Conservation (phyloP, 2,329 filamentous ascomycete genomes). For the Amphichorda felina region DNA sequence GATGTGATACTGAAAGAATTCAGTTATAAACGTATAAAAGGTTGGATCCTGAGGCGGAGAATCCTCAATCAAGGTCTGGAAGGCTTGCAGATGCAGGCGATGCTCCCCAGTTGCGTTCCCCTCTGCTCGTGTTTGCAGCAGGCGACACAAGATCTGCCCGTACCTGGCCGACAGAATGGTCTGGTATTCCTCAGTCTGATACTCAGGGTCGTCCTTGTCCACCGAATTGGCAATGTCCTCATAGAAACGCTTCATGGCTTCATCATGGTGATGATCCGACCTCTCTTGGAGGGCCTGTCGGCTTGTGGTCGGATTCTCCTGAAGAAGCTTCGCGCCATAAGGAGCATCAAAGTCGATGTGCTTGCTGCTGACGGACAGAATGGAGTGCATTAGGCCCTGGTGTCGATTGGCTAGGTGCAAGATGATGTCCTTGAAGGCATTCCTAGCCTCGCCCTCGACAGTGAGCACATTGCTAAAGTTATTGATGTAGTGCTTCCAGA, state of each 20-base stretch:
- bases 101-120: conserved; percentile 55
- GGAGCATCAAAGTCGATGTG: conserved; percentile 53
- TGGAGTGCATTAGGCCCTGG: conserved; percentile 78
- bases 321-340: conserved; percentile 40
- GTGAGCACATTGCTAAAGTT: conserved; percentile 72
- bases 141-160: conserved; percentile 50
- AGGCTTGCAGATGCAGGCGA: conserved; percentile 66
- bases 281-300: conserved; percentile 34
- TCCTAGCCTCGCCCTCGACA: conserved; percentile 67
- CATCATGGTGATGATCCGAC: conserved; percentile 42
- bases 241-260: conserved; percentile 40
- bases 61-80: conserved; percentile 57
- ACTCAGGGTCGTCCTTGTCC: conserved; percentile 28
- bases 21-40: conserved; percentile 53
- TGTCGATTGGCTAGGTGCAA: conserved; percentile 72
- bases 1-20: conserved; percentile 80
- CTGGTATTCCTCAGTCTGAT: conserved; percentile 23
- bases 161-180: conserved; percentile 42
- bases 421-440: conserved; percentile 77
- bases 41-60: conserved; percentile 51
- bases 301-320: conserved; percentile 33
- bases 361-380: conserved; percentile 71
- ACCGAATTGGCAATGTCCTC: conserved; percentile 29
- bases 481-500: conserved; percentile 74
- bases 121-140: conserved; percentile 45